Percentiles rank a stretch among this genome's conserved stretches.
Conservation (phyloP, 2,329 filamentous ascomycete genomes). For the Apiospora malaysiana region DNA sequence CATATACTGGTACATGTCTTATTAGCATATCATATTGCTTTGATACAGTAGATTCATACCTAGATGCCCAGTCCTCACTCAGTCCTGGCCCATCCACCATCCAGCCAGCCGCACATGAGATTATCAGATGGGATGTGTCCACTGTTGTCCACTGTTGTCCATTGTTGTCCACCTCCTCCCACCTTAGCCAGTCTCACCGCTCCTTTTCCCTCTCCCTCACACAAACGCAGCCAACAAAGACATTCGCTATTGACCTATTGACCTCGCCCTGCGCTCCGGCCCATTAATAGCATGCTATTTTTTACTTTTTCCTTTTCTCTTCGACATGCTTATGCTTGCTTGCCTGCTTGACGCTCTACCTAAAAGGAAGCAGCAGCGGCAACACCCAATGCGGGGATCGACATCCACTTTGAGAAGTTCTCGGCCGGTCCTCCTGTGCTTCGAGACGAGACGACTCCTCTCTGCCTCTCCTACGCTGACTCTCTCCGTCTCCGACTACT, state of each 20-base stretch:
- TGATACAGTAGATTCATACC: not conserved
- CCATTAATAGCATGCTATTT: not conserved
- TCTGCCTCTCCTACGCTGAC: not conserved
- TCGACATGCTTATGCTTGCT: not conserved
- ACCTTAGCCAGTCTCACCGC: constrained; percentile 31
- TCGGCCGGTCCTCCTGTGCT: constrained; percentile 4
- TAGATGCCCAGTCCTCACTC: no score
- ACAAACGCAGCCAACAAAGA: constrained; percentile 1
- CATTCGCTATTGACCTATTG: constrained; percentile 1
- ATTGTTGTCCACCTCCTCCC: constrained; percentile 19
- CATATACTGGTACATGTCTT: constrained; percentile 19
- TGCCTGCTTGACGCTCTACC: not conserved
- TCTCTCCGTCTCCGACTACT: constrained; percentile 2
- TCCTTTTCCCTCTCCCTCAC: constrained; percentile 24
- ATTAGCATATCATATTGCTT: constrained; percentile 12
- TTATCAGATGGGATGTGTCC: constrained; percentile 27
- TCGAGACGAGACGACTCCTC: constrained; percentile 6
- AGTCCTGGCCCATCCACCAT: constrained; percentile 1
- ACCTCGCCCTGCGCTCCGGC: constrained; percentile 16
- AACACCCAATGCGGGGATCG: constrained; percentile 17
- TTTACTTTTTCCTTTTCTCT: no score
- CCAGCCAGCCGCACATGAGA: constrained; percentile 23
- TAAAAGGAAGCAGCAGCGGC: constrained; percentile 6
- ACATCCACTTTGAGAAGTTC: constrained; percentile 16
- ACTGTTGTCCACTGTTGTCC: constrained; percentile 27